A percentile compares a stretch with the other conserved stretches of the same genome.
phyloP scores from a whole-genome alignment of 2,329 filamentous ascomycete genomes.

The Colletotrichum filicis region DNA sequence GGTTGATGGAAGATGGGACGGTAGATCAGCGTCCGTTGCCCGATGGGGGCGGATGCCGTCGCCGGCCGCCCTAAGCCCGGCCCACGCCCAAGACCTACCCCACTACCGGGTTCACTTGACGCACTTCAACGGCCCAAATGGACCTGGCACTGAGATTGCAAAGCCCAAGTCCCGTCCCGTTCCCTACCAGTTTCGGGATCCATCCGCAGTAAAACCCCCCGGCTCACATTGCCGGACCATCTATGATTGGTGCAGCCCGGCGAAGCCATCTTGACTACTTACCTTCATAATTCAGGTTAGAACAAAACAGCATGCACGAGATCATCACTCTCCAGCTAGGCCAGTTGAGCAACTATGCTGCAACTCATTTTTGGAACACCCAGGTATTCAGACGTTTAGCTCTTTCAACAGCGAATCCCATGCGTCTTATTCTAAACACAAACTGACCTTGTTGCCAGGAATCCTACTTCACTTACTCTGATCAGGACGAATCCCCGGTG shows the following conservation, averaged over 20 bases:
- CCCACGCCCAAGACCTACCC: not conserved
- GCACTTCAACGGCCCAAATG: not conserved
- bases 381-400: constrained; percentile 64
- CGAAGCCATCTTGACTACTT: not conserved
- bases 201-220: not conserved
- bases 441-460: constrained; percentile 65
- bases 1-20: not conserved
- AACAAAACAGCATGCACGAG: constrained; percentile 78
- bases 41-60: not conserved
- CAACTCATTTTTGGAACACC: constrained; percentile 97
- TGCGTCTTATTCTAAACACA: not conserved
- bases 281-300: not conserved
- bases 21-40: not conserved
- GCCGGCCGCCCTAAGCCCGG: not conserved
- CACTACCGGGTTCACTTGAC: constrained; percentile 8
- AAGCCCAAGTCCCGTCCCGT: not conserved
- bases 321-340: constrained; percentile 95
- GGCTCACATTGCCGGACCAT: not conserved
- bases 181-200: not conserved
- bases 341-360: constrained; percentile 90
- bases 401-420: not conserved
- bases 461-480: constrained; percentile 93
- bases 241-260: not conserved
- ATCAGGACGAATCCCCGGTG: constrained; percentile 73
- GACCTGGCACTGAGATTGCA: not conserved